Base-by-base conservation (phyloP, 1,284 basidiomycete genomes). In the Tremellales sp. region DNA sequence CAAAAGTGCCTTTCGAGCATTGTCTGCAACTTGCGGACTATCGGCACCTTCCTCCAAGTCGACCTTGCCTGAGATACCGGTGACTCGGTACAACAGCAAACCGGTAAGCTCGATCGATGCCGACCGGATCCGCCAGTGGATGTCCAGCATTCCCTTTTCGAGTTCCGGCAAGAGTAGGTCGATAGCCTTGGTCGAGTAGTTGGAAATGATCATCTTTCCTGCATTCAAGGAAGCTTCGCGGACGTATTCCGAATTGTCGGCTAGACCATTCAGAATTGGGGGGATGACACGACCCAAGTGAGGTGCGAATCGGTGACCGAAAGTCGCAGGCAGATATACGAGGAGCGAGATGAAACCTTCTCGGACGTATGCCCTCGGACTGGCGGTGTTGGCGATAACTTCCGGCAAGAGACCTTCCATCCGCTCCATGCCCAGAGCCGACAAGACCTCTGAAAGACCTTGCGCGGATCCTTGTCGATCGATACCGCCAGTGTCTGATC, bases 261-360 rank as follows among this genome's bases (percentile, higher is more conserved):
- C 88, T 36, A 99, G 77, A 63, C 96, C 96, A 51, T 83, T 84
- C 43, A 98, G 80, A 62, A 98, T 96, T 0, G 94, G 96, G 8
- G 86, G 79, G 45, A 98, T 89, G 66, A 98, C 96, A 70, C 92
- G 89, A 6, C 89, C 87, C 15, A 98, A 78, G 73, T 98, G 93
- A 3, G 93, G 94, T 53, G 92, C 85, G 81, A 99, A 99, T 43
- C 94, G 86, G 49, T 76, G 72, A 21, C 96, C 96, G 62, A 98
- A 99, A 0, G 94, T 98, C 2, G 92, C 86, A 1, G 96, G 96
- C 10, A 99, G 78, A 76, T 88, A 99, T 27, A 99, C 92, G 43
- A 99, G 83, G 22, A 99, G 78, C 2, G 93, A 97, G 82, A 99
- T 97, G 78, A 97, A 97, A 22, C 96, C 96, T 79, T 98, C 96